Conservation (phyloP, 257 asterid genomes). For the Solanum clarkiae region DNA sequence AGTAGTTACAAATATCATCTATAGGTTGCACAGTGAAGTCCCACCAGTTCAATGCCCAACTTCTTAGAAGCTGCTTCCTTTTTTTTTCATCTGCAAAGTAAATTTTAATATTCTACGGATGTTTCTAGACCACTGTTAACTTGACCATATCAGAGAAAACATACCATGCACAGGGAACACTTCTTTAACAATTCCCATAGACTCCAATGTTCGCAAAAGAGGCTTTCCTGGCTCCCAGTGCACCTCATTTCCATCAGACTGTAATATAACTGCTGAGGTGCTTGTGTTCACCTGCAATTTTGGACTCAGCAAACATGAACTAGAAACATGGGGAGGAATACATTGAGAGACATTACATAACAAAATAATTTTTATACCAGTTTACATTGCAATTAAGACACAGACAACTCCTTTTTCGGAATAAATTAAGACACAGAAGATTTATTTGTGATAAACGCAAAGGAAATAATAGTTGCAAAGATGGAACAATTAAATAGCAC, state of each 20-base stretch:
- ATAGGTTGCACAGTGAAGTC: constrained; percentile 84
- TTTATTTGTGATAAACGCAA: not conserved
- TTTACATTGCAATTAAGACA: not conserved
- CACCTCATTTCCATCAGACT: constrained; percentile 27
- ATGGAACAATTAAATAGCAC: not conserved
- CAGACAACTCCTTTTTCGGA: not conserved
- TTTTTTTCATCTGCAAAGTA: constrained; percentile 50
- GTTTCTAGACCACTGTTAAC: not conserved
- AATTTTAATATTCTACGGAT: not conserved
- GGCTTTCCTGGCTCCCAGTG: constrained; percentile 67
- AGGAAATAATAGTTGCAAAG: not conserved
- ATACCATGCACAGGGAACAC: constrained; percentile 90
- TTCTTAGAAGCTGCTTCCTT: constrained; percentile 74
- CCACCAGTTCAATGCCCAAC: constrained; percentile 93
- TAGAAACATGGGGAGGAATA: not conserved
- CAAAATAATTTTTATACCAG: not conserved
- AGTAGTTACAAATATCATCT: constrained; percentile 78
- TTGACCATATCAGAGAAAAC: not conserved
- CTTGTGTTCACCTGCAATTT: constrained; percentile 48
- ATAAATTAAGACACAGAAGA: not conserved
- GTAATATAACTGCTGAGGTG: constrained; percentile 23
- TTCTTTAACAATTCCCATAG: constrained; percentile 56
- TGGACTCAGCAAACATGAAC: constrained; percentile 1
- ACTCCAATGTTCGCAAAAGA: constrained; percentile 45
- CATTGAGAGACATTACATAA: not conserved